Percentiles rank a stretch among this genome's conserved stretches.
These are phyloP conservation scores for Lachancea sp. DNA, from an alignment of 805 yeast genomes.

Conservation along the genomic window DNA sequence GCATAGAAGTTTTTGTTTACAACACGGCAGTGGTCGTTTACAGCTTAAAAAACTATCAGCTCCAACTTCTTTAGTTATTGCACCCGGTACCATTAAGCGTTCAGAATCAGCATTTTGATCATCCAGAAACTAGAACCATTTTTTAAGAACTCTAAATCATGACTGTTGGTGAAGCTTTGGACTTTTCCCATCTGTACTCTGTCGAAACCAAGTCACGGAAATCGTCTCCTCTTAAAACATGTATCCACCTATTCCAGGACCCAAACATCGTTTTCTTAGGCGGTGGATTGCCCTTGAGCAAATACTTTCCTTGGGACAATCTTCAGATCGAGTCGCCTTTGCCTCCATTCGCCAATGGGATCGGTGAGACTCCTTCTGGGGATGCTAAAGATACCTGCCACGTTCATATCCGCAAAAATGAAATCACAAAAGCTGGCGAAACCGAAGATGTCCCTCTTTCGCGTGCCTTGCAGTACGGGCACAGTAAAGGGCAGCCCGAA, in stretches of 20 bases:
- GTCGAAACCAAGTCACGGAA: constrained; percentile 71
- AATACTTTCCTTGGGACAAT: constrained; percentile 87
- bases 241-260: constrained; percentile 66
- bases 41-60: too few species aligned
- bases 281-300: constrained; percentile 90
- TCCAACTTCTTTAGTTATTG: too few species aligned
- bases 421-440: constrained; percentile 38
- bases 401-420: constrained; percentile 26
- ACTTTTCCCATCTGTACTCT: constrained; percentile 68
- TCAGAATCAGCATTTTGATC: too few species aligned
- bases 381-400: constrained; percentile 30
- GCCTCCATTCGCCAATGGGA: constrained; percentile 75
- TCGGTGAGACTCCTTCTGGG: constrained; percentile 50
- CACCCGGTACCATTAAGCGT: too few species aligned
- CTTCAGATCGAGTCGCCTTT: constrained; percentile 64
- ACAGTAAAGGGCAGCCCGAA: constrained; percentile 74
- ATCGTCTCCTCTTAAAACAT: constrained; percentile 75
- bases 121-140: background rate
- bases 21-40: too few species aligned
- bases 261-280: constrained; percentile 85
- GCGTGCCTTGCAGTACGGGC: constrained; percentile 88
- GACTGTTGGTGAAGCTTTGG: constrained; percentile 48
- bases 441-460: constrained; percentile 64
- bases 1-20: too few species aligned
- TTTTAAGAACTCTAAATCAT: constrained; percentile 9